Evolutionary conservation across 257 asterid species (phyloP), one percentile per base, ranked within the genome.

Genomic region (Primulina tabacum): DNA sequence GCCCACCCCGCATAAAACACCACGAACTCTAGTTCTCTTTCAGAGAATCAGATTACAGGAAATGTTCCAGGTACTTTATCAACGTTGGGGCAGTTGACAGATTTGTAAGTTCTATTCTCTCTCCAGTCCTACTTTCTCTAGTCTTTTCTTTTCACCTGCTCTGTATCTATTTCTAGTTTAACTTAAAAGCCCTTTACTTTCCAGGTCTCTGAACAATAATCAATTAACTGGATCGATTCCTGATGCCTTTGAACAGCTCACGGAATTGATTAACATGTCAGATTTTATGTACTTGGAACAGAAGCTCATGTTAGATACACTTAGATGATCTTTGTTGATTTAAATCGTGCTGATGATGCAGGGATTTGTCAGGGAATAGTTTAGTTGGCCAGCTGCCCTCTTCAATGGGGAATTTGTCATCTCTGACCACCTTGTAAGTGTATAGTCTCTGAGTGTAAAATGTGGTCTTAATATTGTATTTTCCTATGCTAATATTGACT

Each of bases 331-430:
- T 24, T 62, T 28, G 60, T 70, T 75, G 38, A 64, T 60, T 61
- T 66, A n/a, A 58, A 77, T 47, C 47, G 33, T 21, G 53, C 18
- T 38, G 53, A 21, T 24, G 40, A 72, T 80, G 70, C 84, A 93
- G 99, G 88, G 90, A 90, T 79, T 82, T 93, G 38, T 93, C 99
- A 5, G 78, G 87, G 59, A 93, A 93, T 75, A 82, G 34, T 70
- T 89, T 93, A 79, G 80, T 77, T 14, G 84, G 94, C 56, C 90
- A 37, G 59, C 85, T 93, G 75, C 99, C 99, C 71, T 74, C 91
- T 78, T 93, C 99, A 28, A 77, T 93, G 90, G 89, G 80, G 76
- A 82, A 28, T 68, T 80, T 90, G 85, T 68, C 87, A 8, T 76
- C 90, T 72, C 89, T 93, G 64, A 74, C 79, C 33, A 76, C 83